These are phyloP conservation scores for Sclerotinia borealis DNA, from an alignment of 2,329 filamentous ascomycete species.

Conservation along the genomic window DNA sequence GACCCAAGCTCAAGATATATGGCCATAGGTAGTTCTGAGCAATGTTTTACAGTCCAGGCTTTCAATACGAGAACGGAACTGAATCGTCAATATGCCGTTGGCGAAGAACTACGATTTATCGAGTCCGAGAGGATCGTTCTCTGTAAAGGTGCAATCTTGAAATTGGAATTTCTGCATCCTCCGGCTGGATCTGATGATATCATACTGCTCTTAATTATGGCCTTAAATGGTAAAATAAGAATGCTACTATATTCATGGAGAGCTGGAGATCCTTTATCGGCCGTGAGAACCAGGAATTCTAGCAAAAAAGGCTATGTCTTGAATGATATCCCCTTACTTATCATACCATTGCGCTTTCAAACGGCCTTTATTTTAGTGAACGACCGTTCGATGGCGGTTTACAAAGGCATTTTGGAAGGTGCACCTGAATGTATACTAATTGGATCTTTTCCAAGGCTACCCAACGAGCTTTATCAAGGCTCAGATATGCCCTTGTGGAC, in stretches of 20 bases:
- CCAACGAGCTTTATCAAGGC: conserved; percentile 35
- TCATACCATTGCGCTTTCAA: conserved; percentile 67
- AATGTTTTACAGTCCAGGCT: conserved; percentile 65
- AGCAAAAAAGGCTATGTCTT: conserved; percentile 40
- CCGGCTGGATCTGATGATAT: conserved; percentile 60
- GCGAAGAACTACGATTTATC: conserved; percentile 52
- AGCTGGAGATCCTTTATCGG: conserved; percentile 41
- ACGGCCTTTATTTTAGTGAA: conserved; percentile 66
- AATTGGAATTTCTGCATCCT: conserved; percentile 81
- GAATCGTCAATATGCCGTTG: conserved; percentile 42
- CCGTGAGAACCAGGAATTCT: conserved; percentile 41
- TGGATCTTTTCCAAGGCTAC: neutral
- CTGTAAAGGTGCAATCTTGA: conserved; percentile 70
- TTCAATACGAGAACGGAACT: conserved; percentile 52
- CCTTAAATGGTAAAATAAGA: conserved; percentile 43
- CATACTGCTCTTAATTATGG: conserved; percentile 64
- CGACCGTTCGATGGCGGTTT: conserved; percentile 50
- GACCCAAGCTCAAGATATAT: conserved; percentile 68
- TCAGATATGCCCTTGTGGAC: conserved; percentile 61
- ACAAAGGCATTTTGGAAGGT: conserved; percentile 48
- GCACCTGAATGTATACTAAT: conserved; percentile 34
- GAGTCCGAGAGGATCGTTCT: conserved; percentile 32
- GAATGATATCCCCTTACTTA: conserved; percentile 55
- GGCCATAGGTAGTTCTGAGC: conserved; percentile 65
- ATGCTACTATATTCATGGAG: conserved; percentile 59